phyloP scores from a whole-genome alignment of 768 basidiomycete species.

The Trametes coccinea region DNA sequence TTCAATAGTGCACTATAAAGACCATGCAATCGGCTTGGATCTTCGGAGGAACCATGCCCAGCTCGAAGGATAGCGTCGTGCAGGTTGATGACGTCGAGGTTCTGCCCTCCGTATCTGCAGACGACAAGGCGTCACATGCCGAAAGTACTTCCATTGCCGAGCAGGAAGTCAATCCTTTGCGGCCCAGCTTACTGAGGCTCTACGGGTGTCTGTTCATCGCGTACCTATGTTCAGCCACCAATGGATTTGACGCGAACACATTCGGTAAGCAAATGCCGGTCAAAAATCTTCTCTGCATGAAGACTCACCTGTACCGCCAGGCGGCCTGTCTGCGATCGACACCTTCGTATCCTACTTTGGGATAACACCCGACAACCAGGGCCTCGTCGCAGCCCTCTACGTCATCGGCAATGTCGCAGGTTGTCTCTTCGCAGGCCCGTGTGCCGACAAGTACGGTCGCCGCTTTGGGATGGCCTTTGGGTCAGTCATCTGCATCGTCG shows the following conservation, averaged over 20 bases:
- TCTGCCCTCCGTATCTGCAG: not conserved
- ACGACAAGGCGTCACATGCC: not conserved
- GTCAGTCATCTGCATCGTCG: constrained; percentile 62
- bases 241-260: constrained; percentile 33
- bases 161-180: not conserved
- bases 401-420: constrained; percentile 32
- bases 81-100: constrained; percentile 2
- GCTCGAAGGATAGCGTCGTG: constrained; percentile 10
- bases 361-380: constrained; percentile 28
- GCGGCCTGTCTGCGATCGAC: constrained; percentile 30
- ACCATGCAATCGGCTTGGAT: not conserved
- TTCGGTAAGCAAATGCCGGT: constrained; percentile 20
- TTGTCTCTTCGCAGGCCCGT: constrained; percentile 26
- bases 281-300: not conserved
- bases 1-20: not conserved
- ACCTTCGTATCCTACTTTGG: constrained; percentile 30
- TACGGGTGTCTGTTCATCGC: constrained; percentile 28
- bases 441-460: constrained; percentile 29
- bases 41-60: not conserved
- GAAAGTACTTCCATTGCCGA: not conserved
- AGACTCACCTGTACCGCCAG: not conserved
- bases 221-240: constrained; percentile 31
- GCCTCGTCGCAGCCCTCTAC: constrained; percentile 32
- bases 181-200: constrained; percentile 19
- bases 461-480: constrained; percentile 43